Base-by-base conservation (phyloP, 163 green algal species). In the Chlorella variabilis region DNA sequence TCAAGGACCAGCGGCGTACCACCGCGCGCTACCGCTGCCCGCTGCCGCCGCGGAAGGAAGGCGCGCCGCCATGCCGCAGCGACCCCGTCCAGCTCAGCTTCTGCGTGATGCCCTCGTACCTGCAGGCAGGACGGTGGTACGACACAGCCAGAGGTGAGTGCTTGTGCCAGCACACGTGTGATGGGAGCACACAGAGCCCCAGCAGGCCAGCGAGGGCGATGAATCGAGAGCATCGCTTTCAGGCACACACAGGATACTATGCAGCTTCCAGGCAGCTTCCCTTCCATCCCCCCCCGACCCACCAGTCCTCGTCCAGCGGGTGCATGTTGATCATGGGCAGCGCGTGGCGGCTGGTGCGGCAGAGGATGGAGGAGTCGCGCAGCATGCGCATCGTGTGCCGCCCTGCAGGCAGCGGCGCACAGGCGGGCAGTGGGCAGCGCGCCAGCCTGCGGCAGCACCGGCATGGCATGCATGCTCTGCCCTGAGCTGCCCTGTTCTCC, bases 291-390 rank as follows among this genome's bases (percentile, higher is more conserved):
- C 48, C 59, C 42, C 58, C 27, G 0, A 25, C 86, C 45, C 86
- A 93, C 91, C 91, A 96, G 89, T 96, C 92, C 18, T 87, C 77
- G 62, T 96, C 92, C 17, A 93, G 82, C 17, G 83, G 69, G n/a
- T 86, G 87, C 58, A 91, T 80, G 67, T 91, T 95, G 74, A 98
- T 95, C 81, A 97, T 88, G 31, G 95, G 95, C 78, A 98, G 86
- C 8, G 94, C 94, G 76, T 91, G 96, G 9, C 83, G 49, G 15
- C 89, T 91, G 4, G 94, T 93, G 29, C 87, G 87, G 77, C 87
- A 91, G 31, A 95, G 87, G 31, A 93, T 90, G 71, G 91, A 87
- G 49, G 83, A 90, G 80, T 87, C 89, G 11, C 85, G 86, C 65
- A 81, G 84, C 83, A 98, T 86, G 63, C 87, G 84, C 87, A 93